phyloP scores from a whole-genome alignment of 2,329 filamentous ascomycete genomes.

The Fusarium sp. region DNA sequence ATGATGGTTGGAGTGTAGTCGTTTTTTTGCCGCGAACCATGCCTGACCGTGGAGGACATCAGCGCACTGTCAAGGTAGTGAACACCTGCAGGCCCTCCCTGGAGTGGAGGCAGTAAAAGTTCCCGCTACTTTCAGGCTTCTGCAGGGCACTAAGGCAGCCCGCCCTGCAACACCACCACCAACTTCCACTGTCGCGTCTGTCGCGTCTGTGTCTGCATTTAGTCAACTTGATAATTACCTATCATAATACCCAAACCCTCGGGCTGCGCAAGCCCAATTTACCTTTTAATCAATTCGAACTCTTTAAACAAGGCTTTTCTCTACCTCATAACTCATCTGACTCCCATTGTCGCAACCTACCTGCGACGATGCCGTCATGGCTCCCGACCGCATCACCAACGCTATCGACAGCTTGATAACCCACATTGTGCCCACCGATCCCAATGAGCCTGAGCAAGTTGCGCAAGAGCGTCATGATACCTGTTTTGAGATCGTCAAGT shows the following conservation, averaged over 20 bases:
- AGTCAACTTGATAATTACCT: conserved; percentile 32
- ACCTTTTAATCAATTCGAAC: not conserved
- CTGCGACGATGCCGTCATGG: conserved; percentile 68
- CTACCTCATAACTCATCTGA: not conserved
- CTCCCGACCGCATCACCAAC: conserved; percentile 79
- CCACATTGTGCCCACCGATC: conserved; percentile 78
- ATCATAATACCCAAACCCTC: conserved; percentile 16
- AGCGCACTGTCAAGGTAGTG: conserved; percentile 45
- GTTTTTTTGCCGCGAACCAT: conserved; percentile 55
- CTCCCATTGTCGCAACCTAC: conserved; percentile 17
- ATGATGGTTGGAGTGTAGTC: conserved; percentile 54
- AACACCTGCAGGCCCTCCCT: conserved; percentile 35
- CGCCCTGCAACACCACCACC: conserved; percentile 36
- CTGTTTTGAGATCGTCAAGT: conserved; percentile 67
- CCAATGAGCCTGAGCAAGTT: conserved; percentile 76
- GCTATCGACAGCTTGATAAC: conserved; percentile 85
- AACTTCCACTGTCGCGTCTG: conserved; percentile 51
- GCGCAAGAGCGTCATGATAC: conserved; percentile 79
- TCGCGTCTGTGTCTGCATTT: conserved; percentile 38
- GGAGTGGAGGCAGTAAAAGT: conserved; percentile 12
- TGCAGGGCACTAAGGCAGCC: conserved; percentile 31
- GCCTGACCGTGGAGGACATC: conserved; percentile 37
- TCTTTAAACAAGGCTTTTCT: not conserved
- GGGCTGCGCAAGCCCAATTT: conserved; percentile 3
- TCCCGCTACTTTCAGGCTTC: conserved; percentile 38